Evolutionary conservation across 2,329 filamentous ascomycete genomes (phyloP).

Genomic region (Whalleya microplaca): DNA sequence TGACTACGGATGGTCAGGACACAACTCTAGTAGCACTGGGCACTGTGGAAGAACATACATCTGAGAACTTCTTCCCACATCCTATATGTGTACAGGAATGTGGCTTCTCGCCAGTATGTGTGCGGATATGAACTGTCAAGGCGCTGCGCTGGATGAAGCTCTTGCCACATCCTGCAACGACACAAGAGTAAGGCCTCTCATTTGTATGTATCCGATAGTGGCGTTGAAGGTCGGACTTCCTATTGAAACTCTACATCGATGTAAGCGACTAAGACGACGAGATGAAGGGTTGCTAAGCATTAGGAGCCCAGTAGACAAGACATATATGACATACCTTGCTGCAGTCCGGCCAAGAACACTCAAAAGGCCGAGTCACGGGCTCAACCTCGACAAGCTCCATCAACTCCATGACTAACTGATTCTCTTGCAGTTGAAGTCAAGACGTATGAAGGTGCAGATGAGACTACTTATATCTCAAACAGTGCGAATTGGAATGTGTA

Average conservation of each 20-base stretch:
- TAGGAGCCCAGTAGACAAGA: neutral
- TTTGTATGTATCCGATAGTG: slow-evolving; percentile 75
- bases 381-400: slow-evolving; percentile 68
- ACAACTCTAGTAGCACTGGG: neutral
- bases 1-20: slow-evolving; percentile 51
- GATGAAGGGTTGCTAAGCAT: neutral
- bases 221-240: slow-evolving; percentile 71
- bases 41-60: slow-evolving; percentile 52
- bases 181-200: slow-evolving; percentile 68
- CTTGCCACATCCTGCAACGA: slow-evolving; percentile 64
- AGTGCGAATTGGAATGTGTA: slow-evolving; percentile 25
- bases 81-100: slow-evolving; percentile 68
- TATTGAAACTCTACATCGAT: slow-evolving; percentile 66
- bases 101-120: slow-evolving; percentile 73
- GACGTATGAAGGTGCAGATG: slow-evolving; percentile 28
- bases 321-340: slow-evolving; percentile 55
- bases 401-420: slow-evolving; percentile 60
- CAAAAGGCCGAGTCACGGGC: slow-evolving; percentile 63
- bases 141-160: slow-evolving; percentile 74
- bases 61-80: slow-evolving; percentile 71
- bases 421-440: slow-evolving; percentile 20
- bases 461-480: slow-evolving; percentile 38
- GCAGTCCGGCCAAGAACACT: slow-evolving; percentile 66
- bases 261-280: slow-evolving; percentile 17
- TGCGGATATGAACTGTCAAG: slow-evolving; percentile 71